Conservation (phyloP, 1,139 yeast genomes). For the Protomyces pachydermus region DNA sequence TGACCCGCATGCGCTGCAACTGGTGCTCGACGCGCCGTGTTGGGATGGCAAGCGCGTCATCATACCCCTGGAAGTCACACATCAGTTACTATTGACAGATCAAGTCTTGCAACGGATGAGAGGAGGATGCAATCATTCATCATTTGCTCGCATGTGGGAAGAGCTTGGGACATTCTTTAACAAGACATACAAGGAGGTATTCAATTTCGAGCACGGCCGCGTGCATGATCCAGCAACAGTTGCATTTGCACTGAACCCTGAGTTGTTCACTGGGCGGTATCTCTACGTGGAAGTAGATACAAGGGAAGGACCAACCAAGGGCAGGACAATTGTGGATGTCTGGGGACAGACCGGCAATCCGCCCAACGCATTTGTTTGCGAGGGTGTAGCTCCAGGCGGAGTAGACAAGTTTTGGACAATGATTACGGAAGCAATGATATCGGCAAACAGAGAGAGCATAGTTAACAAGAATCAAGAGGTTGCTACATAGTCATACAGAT, state of each 20-base stretch:
- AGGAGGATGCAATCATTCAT: not conserved
- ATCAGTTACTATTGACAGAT: slow-evolving; percentile 56
- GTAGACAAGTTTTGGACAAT: slow-evolving; percentile 49
- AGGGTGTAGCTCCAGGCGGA: slow-evolving; percentile 28
- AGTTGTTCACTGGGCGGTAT: slow-evolving; percentile 31
- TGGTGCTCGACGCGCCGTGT: slow-evolving; percentile 48
- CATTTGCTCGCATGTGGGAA: slow-evolving; percentile 50
- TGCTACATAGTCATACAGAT: not conserved
- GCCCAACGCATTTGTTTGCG: slow-evolving; percentile 41
- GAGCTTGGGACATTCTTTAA: slow-evolving; percentile 57
- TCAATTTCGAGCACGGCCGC: slow-evolving; percentile 55
- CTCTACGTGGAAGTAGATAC: slow-evolving; percentile 39
- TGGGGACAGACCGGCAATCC: slow-evolving; percentile 41
- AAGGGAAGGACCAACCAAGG: slow-evolving; percentile 26
- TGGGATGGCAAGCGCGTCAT: slow-evolving; percentile 51
- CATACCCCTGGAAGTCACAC: slow-evolving; percentile 68
- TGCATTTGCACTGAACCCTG: slow-evolving; percentile 49
- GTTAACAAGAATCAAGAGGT: not conserved
- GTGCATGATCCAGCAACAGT: slow-evolving; percentile 78
- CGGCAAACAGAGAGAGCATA: not conserved
- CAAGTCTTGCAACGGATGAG: slow-evolving; percentile 40
- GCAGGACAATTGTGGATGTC: slow-evolving; percentile 35
- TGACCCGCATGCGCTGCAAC: slow-evolving; percentile 71
- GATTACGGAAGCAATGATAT: slow-evolving; percentile 45
- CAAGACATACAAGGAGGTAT: slow-evolving; percentile 45